These are phyloP conservation scores for Fusarium irregulare DNA, from an alignment of 2,329 filamentous ascomycete species.

Conservation along the genomic window DNA sequence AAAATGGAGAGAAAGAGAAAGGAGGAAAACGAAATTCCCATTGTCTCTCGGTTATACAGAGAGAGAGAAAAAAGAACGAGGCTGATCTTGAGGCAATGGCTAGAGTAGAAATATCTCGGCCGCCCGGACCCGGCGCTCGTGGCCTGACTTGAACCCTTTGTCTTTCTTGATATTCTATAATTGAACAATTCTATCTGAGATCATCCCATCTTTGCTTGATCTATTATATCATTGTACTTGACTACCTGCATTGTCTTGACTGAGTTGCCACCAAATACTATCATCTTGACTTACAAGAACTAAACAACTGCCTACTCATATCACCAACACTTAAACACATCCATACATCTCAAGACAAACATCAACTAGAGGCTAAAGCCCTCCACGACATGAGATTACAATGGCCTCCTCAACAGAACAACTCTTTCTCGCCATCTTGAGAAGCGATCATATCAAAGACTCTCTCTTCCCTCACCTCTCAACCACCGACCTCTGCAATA, in stretches of 20 bases:
- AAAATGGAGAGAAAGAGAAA: not conserved
- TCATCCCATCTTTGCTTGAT: conserved; percentile 12
- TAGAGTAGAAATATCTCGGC: conserved; percentile 46
- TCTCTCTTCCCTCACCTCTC: conserved; percentile 62
- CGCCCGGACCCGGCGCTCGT: conserved; percentile 34
- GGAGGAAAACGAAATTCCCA: conserved; percentile 14
- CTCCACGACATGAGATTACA: conserved; percentile 60
- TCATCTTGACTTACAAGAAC: conserved; percentile 13
- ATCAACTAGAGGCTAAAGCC: conserved; percentile 10
- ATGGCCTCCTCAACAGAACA: conserved; percentile 63
- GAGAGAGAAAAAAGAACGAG: conserved; percentile 21
- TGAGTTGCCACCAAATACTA: conserved; percentile 12
- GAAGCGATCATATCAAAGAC: conserved; percentile 62
- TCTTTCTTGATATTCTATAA: conserved; percentile 21
- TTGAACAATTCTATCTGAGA: conserved; percentile 6
- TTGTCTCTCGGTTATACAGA: conserved; percentile 1
- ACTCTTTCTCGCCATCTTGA: conserved; percentile 66
- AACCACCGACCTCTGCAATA: conserved; percentile 64
- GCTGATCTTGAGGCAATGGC: conserved; percentile 25
- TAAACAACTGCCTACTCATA: conserved; percentile 5
- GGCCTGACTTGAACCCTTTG: conserved; percentile 16
- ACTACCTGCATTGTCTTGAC: conserved; percentile 20
- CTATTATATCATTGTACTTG: not conserved
- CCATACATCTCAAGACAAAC: not conserved
- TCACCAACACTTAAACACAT: conserved; percentile 9